phyloP scores from a whole-genome alignment of 2,329 filamentous ascomycete species.

The Venturia pyrina region DNA sequence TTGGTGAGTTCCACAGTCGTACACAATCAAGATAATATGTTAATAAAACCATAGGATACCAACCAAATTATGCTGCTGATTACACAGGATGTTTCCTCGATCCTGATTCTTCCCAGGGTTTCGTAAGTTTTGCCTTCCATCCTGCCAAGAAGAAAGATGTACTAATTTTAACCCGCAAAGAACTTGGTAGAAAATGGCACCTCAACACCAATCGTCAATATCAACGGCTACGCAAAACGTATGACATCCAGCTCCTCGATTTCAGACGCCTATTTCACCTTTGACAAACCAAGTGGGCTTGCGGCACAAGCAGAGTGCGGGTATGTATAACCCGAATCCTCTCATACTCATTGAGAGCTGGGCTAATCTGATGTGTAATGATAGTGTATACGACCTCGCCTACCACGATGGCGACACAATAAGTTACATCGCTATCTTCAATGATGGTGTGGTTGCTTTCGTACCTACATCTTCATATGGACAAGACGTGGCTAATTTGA shows the following conservation, averaged over 20 bases:
- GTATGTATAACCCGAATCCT: not conserved
- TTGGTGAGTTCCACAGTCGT: not conserved
- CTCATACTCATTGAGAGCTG: not conserved
- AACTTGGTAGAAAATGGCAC: not conserved
- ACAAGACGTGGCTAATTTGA: not conserved
- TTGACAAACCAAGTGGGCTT: not conserved
- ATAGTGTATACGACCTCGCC: slow-evolving; percentile 10
- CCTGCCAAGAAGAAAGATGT: not conserved
- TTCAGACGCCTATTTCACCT: slow-evolving; percentile 9
- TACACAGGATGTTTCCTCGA: slow-evolving; percentile 7
- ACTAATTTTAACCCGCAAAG: not conserved
- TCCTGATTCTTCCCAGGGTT: not conserved
- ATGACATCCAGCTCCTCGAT: not conserved
- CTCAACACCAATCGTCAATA: slow-evolving; percentile 5
- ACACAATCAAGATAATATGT: too few species aligned
- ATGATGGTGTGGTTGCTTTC: not conserved
- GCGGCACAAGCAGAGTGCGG: not conserved
- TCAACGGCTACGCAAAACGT: slow-evolving; percentile 3
- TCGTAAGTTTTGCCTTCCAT: not conserved
- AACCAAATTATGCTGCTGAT: slow-evolving; percentile 8
- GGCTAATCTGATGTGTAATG: not conserved
- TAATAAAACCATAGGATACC: not conserved
- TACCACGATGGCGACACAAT: slow-evolving; percentile 5
- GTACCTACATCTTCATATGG: not conserved
- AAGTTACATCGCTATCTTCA: slow-evolving; percentile 7